Conservation (phyloP, 305 asterid genomes). For the Stenogyne calaminthoides region DNA sequence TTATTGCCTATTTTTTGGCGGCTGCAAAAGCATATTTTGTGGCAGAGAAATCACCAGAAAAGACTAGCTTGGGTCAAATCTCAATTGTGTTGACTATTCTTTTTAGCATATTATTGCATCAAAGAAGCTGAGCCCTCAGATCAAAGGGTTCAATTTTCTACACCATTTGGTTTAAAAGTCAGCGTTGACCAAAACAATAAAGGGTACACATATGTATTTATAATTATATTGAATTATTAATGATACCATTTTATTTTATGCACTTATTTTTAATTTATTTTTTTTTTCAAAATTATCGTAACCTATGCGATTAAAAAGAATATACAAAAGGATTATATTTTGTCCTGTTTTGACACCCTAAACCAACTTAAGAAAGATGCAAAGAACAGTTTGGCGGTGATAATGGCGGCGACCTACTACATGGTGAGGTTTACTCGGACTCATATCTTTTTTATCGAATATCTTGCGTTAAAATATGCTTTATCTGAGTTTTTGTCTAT, state of each 20-base stretch:
- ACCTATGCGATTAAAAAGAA: neutral
- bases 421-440: neutral
- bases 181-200: neutral
- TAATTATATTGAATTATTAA: too few relatives aligned
- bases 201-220: slow-evolving; percentile 20
- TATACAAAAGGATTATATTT: neutral
- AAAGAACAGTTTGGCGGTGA: neutral
- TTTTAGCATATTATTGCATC: slow-evolving; percentile 19
- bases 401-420: neutral
- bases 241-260: neutral
- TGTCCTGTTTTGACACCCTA: neutral
- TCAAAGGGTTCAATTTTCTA: slow-evolving; percentile 1
- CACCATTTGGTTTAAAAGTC: neutral
- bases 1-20: slow-evolving; percentile 38
- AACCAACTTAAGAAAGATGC: neutral
- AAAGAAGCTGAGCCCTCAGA: slow-evolving; percentile 14
- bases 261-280: neutral
- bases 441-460: neutral
- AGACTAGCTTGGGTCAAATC: slow-evolving; percentile 52
- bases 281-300: too few relatives aligned
- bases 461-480: too few relatives aligned
- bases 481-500: too few relatives aligned
- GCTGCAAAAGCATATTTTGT: slow-evolving; percentile 43
- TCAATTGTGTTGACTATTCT: slow-evolving; percentile 20
- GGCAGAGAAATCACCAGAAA: slow-evolving; percentile 41